A percentile compares a stretch with the other conserved stretches of the same genome.
phyloP scores from a whole-genome alignment of 2,329 filamentous ascomycete genomes.

The Verticillium dahliae region DNA sequence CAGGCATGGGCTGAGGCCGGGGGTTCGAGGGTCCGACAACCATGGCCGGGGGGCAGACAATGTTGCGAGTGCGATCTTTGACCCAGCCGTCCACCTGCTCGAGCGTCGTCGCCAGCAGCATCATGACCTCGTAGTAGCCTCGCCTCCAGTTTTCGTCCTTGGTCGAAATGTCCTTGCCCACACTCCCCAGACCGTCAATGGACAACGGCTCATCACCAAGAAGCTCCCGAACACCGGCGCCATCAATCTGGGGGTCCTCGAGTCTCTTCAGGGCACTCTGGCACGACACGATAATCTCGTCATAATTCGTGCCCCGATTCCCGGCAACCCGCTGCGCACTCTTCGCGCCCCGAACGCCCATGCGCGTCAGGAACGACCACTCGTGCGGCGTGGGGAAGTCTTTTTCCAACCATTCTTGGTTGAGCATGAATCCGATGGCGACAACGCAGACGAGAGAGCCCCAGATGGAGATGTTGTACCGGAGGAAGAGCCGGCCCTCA shows the following conservation, averaged over 20 bases:
- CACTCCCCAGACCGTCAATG: slow-evolving; percentile 47
- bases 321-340: slow-evolving; percentile 50
- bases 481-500: slow-evolving; percentile 63
- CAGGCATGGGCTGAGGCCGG: slow-evolving; percentile 64
- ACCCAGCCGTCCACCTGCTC: slow-evolving; percentile 80
- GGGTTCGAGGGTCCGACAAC: slow-evolving; percentile 82
- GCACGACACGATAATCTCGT: slow-evolving; percentile 54
- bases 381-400: slow-evolving; percentile 75
- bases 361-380: slow-evolving; percentile 67
- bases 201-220: slow-evolving; percentile 42
- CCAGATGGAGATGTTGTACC: slow-evolving; percentile 62
- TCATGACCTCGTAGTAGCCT: slow-evolving; percentile 77
- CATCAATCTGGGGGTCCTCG: slow-evolving; percentile 64
- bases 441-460: slow-evolving; percentile 53
- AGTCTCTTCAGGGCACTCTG: slow-evolving; percentile 56
- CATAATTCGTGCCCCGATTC: slow-evolving; percentile 57
- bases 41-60: slow-evolving; percentile 65
- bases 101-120: slow-evolving; percentile 68
- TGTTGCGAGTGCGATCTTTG: slow-evolving; percentile 56
- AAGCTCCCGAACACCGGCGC: slow-evolving; percentile 54
- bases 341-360: slow-evolving; percentile 59
- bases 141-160: slow-evolving; percentile 81
- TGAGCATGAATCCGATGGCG: slow-evolving; percentile 57
- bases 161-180: slow-evolving; percentile 58
- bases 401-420: slow-evolving; percentile 70